Percentiles rank a stretch among this genome's conserved stretches.
Evolutionary conservation across 768 basidiomycete genomes (phyloP).

Genomic region (Saitozyma podzolica): DNA sequence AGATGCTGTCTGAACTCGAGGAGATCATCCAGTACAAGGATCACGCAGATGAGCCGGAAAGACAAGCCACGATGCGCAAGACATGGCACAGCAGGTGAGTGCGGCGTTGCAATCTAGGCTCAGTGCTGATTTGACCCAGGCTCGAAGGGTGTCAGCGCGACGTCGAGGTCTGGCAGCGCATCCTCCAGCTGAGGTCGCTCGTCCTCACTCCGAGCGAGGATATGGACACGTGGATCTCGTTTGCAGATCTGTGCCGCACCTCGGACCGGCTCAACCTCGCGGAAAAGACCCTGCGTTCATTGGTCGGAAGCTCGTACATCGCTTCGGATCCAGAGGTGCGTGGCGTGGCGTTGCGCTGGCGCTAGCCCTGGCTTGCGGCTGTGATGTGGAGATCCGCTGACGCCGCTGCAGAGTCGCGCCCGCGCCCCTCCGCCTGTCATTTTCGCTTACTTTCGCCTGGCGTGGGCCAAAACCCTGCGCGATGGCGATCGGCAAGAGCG

Average conservation of each 20-base stretch:
- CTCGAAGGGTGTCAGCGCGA: slow-evolving; percentile 95
- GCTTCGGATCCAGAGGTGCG: slow-evolving; percentile 37
- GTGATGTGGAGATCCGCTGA: slow-evolving; percentile 2
- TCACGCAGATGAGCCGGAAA: slow-evolving; percentile 85
- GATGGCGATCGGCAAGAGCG: slow-evolving; percentile 51
- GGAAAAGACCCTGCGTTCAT: slow-evolving; percentile 92
- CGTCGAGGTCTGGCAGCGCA: slow-evolving; percentile 98
- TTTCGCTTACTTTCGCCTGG: slow-evolving; percentile 91
- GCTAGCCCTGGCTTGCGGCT: background rate
- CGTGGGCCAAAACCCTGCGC: slow-evolving; percentile 83
- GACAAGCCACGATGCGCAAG: slow-evolving; percentile 83
- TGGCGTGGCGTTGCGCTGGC: background rate
- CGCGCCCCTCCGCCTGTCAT: slow-evolving; percentile 92
- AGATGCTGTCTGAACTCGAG: slow-evolving; percentile 96
- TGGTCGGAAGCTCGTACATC: slow-evolving; percentile 62
- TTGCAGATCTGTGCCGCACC: slow-evolving; percentile 95
- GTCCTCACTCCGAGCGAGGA: slow-evolving; percentile 92
- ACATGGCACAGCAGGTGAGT: slow-evolving; percentile 95
- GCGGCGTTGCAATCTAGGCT: background rate
- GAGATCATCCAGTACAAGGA: slow-evolving; percentile 97
- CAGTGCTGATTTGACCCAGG: slow-evolving; percentile 55
- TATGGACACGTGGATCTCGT: slow-evolving; percentile 98
- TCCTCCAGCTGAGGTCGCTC: slow-evolving; percentile 90
- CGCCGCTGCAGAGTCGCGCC: slow-evolving; percentile 47
- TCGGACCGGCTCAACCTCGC: slow-evolving; percentile 90